These are phyloP conservation scores for Phlyctochytrium planicorne DNA, from an alignment of 192 early-diverging fungal species.

Conservation along the genomic window DNA sequence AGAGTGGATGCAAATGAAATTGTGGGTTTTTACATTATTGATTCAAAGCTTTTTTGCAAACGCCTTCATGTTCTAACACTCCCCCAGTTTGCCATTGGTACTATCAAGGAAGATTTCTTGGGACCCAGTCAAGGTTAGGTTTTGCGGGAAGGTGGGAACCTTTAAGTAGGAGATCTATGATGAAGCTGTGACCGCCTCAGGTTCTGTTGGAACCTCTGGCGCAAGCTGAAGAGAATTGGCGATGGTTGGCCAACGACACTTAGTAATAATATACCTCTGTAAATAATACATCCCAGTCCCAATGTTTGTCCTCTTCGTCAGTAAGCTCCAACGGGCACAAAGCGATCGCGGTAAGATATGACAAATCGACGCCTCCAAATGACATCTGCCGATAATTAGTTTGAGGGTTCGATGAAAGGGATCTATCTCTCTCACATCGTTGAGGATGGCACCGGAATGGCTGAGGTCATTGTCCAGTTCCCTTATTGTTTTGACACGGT, in stretches of 20 bases:
- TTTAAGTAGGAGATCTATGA: no score
- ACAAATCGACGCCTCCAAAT: conserved; percentile 43
- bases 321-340: conserved; percentile 40
- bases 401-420: no score
- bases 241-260: no score
- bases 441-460: conserved; percentile 31
- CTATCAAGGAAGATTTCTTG: conserved; percentile 97
- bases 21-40: conserved; percentile 43
- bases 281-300: conserved; percentile 53
- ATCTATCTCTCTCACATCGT: no score
- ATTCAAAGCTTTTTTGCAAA: conserved; percentile 12
- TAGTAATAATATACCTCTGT: conserved; percentile 18
- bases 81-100: conserved; percentile 84
- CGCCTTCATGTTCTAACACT: background rate
- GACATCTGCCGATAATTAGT: conserved; percentile 6
- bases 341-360: conserved; percentile 35
- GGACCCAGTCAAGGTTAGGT: conserved; percentile 46
- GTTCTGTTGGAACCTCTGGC: background rate
- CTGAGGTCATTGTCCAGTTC: conserved; percentile 42
- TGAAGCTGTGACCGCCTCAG: no score
- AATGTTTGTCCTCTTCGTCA: conserved; percentile 39
- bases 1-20: conserved; percentile 91
- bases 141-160: background rate
- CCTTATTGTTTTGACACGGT: conserved; percentile 45
- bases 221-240: background rate